Evolutionary conservation across 208 protist species (phyloP).

Genomic region (Crithidia fasciculata): DNA sequence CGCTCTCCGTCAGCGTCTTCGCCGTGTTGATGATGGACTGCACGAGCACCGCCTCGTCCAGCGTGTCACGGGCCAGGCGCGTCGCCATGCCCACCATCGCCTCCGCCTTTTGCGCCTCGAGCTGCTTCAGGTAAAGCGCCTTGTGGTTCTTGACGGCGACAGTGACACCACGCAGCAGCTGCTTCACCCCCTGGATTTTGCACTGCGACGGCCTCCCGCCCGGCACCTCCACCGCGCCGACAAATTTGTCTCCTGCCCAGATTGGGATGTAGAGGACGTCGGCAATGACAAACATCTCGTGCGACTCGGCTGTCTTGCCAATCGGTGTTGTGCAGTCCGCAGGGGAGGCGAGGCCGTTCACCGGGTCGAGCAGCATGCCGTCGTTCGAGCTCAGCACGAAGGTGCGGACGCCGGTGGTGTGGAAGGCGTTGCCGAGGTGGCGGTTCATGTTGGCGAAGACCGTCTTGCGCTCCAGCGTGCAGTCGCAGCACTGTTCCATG

Average conservation of each 20-base stretch:
- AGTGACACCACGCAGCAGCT: constrained; percentile 40
- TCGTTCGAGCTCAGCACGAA: constrained; percentile 60
- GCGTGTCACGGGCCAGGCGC: constrained; percentile 76
- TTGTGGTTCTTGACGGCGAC: constrained; percentile 23
- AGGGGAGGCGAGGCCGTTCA: constrained; percentile 53
- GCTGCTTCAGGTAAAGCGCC: constrained; percentile 1
- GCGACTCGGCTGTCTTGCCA: constrained; percentile 43
- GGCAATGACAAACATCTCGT: constrained; percentile 40
- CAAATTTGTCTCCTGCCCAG: constrained; percentile 34
- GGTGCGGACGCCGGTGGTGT: constrained; percentile 32
- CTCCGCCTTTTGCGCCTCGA: constrained; percentile 65
- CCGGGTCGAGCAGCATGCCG: constrained; percentile 59
- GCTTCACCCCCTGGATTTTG: constrained; percentile 1
- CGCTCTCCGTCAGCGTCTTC: constrained; percentile 72
- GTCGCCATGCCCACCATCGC: constrained; percentile 87
- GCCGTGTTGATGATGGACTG: constrained; percentile 84
- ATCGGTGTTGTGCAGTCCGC: constrained; percentile 56
- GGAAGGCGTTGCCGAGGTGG: constrained; percentile 30
- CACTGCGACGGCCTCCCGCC: constrained; percentile 15
- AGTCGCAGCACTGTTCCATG: constrained; percentile 45
- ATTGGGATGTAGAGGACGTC: constrained; percentile 75
- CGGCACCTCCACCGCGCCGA: constrained; percentile 71
- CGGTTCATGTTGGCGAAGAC: constrained; percentile 54
- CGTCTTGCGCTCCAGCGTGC: constrained; percentile 33
- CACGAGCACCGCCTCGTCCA: constrained; percentile 74